These are phyloP conservation scores for Phyllosticta citriasiana DNA, from an alignment of 2,329 filamentous ascomycete species.

Conservation along the genomic window DNA sequence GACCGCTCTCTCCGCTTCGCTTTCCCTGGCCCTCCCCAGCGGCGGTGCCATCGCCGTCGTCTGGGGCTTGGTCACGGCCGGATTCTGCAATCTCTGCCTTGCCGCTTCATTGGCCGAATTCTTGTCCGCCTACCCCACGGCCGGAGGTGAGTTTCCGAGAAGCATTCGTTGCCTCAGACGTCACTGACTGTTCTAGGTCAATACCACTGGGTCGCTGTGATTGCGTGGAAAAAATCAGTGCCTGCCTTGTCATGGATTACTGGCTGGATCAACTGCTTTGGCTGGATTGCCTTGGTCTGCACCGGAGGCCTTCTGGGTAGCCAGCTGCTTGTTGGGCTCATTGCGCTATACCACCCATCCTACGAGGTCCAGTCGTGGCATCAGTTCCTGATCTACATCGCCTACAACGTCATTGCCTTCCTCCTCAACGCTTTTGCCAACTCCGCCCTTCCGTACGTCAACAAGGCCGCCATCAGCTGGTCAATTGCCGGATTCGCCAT, in stretches of 20 bases:
- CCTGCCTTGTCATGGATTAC: conserved; percentile 59
- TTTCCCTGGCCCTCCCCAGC: conserved; percentile 54
- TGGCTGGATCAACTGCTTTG: conserved; percentile 64
- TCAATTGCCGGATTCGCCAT: conserved; percentile 58
- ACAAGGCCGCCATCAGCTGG: conserved; percentile 62
- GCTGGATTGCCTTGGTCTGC: conserved; percentile 58
- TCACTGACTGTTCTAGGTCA: conserved; percentile 34
- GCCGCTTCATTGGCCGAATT: conserved; percentile 63
- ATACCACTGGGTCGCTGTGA: conserved; percentile 63
- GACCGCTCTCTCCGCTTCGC: conserved; percentile 50
- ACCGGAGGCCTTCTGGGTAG: conserved; percentile 59
- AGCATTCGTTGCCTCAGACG: conserved; percentile 3
- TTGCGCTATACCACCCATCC: conserved; percentile 49
- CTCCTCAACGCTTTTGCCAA: conserved; percentile 57
- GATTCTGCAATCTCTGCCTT: conserved; percentile 58
- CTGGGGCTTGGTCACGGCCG: conserved; percentile 52
- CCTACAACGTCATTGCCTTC: conserved; percentile 50
- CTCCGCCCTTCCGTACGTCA: conserved; percentile 52
- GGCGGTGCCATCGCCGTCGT: conserved; percentile 63
- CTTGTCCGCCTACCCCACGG: conserved; percentile 51
- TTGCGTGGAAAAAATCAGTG: conserved; percentile 51
- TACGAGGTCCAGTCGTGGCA: conserved; percentile 56
- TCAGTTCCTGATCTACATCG: conserved; percentile 63
- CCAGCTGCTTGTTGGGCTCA: conserved; percentile 55
- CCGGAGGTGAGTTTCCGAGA: conserved; percentile 16